Evolutionary conservation across 345 rosid species (phyloP).

Genomic region (Cardiospermum halicacabum): DNA sequence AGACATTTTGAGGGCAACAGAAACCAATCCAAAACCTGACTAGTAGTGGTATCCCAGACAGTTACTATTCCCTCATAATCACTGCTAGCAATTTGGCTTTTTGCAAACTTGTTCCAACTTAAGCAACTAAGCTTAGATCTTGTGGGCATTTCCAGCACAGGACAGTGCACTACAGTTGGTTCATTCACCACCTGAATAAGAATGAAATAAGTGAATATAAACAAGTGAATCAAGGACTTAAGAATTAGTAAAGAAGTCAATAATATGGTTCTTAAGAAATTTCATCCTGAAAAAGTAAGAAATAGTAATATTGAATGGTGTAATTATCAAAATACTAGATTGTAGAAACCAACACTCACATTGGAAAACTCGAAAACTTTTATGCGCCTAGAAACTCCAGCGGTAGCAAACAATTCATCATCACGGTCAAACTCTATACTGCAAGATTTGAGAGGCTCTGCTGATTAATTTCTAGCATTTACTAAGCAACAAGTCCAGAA

Average conservation of each 20-base stretch:
- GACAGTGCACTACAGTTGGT: constrained; percentile 49
- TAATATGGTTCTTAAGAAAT: neutral
- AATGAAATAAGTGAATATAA: constrained; percentile 2
- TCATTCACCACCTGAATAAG: constrained; percentile 43
- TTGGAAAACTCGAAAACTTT: constrained; percentile 54
- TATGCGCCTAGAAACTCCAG: constrained; percentile 58
- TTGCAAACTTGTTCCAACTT: constrained; percentile 64
- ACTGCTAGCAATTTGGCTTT: constrained; percentile 57
- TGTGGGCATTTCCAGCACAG: constrained; percentile 49
- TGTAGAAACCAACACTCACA: constrained; percentile 28
- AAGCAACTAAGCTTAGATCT: constrained; percentile 65
- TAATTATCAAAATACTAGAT: neutral
- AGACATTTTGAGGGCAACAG: neutral
- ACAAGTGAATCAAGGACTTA: neutral
- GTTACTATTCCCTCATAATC: constrained; percentile 63
- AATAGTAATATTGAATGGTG: neutral
- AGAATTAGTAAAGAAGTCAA: neutral
- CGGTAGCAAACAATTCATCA: constrained; percentile 60
- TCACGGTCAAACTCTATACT: constrained; percentile 66
- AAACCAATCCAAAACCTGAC: constrained; percentile 34
- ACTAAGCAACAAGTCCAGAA: neutral
- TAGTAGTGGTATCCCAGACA: constrained; percentile 52
- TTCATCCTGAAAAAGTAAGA: neutral
- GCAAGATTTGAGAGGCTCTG: constrained; percentile 21
- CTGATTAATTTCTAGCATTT: neutral